These are phyloP conservation scores for Hypoxylon sp. DNA, from an alignment of 2,329 filamentous ascomycete genomes.

Conservation along the genomic window DNA sequence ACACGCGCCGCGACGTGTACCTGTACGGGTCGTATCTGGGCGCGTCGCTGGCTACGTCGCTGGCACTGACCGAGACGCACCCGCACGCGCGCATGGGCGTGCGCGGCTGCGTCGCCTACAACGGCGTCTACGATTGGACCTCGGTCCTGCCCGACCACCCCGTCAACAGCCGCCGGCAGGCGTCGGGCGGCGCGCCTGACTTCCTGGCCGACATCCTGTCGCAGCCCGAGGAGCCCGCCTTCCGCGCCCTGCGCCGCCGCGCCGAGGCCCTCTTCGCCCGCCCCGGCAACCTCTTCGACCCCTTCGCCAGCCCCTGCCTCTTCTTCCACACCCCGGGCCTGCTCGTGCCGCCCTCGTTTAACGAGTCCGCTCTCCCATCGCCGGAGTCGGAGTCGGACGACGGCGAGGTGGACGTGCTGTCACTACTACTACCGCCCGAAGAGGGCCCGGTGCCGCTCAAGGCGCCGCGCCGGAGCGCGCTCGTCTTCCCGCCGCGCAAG, in stretches of 20 bases:
- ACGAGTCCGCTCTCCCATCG: slow-evolving; percentile 44
- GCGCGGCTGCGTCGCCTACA: slow-evolving; percentile 62
- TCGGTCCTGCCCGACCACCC: slow-evolving; percentile 63
- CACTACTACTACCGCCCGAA: slow-evolving; percentile 22
- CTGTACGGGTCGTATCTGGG: slow-evolving; percentile 67
- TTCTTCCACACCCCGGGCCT: slow-evolving; percentile 65
- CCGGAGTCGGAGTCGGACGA: slow-evolving; percentile 31
- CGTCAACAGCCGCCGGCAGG: slow-evolving; percentile 48
- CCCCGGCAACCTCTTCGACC: slow-evolving; percentile 63
- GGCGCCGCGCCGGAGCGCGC: slow-evolving; percentile 43
- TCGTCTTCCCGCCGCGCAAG: slow-evolving; percentile 57
- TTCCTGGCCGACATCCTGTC: slow-evolving; percentile 34
- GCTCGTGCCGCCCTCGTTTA: slow-evolving; percentile 55
- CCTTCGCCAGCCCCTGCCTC: slow-evolving; percentile 65
- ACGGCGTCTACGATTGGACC: slow-evolving; percentile 72
- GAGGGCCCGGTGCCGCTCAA: slow-evolving; percentile 3
- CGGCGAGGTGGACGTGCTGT: too few species aligned
- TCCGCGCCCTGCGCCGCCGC: slow-evolving; percentile 49
- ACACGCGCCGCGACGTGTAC: slow-evolving; percentile 52
- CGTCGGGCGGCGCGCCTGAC: slow-evolving; percentile 20
- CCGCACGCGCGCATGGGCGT: slow-evolving; percentile 55
- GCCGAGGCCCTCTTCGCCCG: slow-evolving; percentile 55
- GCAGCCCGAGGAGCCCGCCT: slow-evolving; percentile 44
- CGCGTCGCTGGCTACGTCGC: slow-evolving; percentile 62
- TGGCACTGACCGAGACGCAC: slow-evolving; percentile 64